These are phyloP conservation scores for Yarrowia galli DNA, from an alignment of 1,139 yeast genomes.

Conservation along the genomic window DNA sequence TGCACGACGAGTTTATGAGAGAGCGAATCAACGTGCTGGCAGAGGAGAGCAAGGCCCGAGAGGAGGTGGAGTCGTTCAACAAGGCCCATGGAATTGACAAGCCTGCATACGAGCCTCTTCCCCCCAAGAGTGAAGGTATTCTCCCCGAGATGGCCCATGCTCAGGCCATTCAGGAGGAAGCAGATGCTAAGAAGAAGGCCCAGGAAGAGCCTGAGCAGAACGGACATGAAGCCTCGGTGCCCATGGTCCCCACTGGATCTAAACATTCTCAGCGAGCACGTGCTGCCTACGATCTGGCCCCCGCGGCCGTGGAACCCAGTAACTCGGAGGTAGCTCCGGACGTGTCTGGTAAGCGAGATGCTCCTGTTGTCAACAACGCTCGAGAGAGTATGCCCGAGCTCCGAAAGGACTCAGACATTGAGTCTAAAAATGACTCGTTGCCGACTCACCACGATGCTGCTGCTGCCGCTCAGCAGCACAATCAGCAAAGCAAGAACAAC, in stretches of 20 bases:
- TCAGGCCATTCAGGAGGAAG: slow-evolving; percentile 17
- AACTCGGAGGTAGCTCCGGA: slow-evolving; percentile 12
- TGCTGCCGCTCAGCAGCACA: too few species aligned
- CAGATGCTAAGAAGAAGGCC: not conserved
- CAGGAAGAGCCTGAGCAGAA: slow-evolving; percentile 1
- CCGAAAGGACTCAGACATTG: not conserved
- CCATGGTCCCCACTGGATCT: slow-evolving; percentile 3
- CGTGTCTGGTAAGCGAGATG: slow-evolving; percentile 14
- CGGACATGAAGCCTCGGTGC: not conserved
- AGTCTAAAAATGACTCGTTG: not conserved
- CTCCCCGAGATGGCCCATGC: slow-evolving; percentile 24
- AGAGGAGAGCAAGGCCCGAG: slow-evolving; percentile 16
- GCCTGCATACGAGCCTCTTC: slow-evolving; percentile 11
- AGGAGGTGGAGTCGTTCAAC: slow-evolving; percentile 27
- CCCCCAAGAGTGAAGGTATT: slow-evolving; percentile 25
- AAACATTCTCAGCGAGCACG: not conserved
- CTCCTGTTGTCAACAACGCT: slow-evolving; percentile 5
- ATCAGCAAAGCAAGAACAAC: slow-evolving; percentile 12
- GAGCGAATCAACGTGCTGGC: slow-evolving; percentile 24
- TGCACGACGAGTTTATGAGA: slow-evolving; percentile 31
- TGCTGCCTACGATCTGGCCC: not conserved
- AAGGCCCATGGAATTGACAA: slow-evolving; percentile 22
- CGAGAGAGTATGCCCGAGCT: slow-evolving; percentile 10
- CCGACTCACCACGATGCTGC: too few species aligned
- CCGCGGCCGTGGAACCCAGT: not conserved